Evolutionary conservation across 768 basidiomycete genomes (phyloP).

Genomic region (Phaeotremella fagi): DNA sequence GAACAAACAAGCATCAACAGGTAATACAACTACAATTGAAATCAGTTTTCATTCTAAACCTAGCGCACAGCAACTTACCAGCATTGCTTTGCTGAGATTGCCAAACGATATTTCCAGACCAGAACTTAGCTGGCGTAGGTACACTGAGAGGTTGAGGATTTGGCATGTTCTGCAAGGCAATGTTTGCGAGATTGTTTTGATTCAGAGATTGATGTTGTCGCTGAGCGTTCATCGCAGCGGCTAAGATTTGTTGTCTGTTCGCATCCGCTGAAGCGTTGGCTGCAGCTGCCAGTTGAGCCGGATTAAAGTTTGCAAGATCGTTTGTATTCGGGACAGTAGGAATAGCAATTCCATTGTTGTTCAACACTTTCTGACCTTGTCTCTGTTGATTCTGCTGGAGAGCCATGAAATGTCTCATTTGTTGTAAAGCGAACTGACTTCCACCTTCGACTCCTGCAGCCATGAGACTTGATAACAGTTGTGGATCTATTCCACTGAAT

Average conservation of each 20-base stretch:
- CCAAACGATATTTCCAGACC: conserved; percentile 6
- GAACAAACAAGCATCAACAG: conserved; percentile 11
- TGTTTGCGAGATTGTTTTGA: conserved; percentile 1
- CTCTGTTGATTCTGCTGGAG: conserved; percentile 15
- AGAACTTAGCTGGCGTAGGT: conserved; percentile 2
- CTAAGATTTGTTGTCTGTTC: conserved; percentile 13
- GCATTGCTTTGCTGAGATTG: no score
- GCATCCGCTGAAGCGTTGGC: conserved; percentile 8
- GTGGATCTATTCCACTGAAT: conserved; percentile 9
- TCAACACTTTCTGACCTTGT: conserved; percentile 14
- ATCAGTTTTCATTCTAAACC: no score
- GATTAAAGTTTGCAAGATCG: neutral
- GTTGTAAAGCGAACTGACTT: conserved; percentile 16
- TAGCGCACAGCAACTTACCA: no score
- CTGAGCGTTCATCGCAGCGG: neutral
- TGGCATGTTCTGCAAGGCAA: conserved; percentile 6
- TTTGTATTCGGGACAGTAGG: conserved; percentile 3
- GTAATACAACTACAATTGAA: conserved; percentile 2
- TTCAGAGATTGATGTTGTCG: conserved; percentile 1
- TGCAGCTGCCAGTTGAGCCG: neutral
- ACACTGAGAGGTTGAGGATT: neutral
- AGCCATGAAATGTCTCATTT: conserved; percentile 17
- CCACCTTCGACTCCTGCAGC: conserved; percentile 18
- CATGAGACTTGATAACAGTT: conserved; percentile 20
- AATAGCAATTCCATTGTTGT: no score